A percentile compares a stretch with the other conserved stretches of the same genome.
phyloP scores from a whole-genome alignment of 192 early-diverging fungal genomes.

The Coemansia sp. region DNA sequence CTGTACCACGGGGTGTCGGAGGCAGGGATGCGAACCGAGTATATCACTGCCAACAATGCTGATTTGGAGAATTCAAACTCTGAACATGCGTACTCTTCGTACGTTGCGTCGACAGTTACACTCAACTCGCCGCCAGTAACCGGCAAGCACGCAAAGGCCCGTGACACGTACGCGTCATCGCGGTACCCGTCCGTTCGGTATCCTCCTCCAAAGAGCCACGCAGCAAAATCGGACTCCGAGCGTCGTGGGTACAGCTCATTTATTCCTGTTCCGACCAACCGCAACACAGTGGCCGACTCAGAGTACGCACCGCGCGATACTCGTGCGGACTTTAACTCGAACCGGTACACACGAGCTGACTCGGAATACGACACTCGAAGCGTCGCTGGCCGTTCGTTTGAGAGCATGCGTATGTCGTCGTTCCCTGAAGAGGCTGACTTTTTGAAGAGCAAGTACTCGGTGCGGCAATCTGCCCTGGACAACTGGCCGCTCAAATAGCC shows the following conservation, averaged over 20 bases:
- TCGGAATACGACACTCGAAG: slow-evolving; percentile 25
- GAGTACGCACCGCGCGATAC: slow-evolving; percentile 2
- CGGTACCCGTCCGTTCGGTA: slow-evolving; percentile 5
- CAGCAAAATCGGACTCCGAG: neutral
- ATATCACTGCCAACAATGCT: neutral
- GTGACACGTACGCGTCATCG: neutral
- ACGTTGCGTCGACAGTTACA: slow-evolving; percentile 10
- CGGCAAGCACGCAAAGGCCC: neutral
- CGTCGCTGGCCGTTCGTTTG: slow-evolving; percentile 26
- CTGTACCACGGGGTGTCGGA: slow-evolving; percentile 34
- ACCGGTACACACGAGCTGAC: neutral
- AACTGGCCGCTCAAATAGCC: slow-evolving; percentile 39
- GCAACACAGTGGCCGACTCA: slow-evolving; percentile 16
- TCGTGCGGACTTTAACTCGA: neutral
- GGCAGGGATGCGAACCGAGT: slow-evolving; percentile 23
- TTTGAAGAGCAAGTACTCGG: slow-evolving; percentile 33
- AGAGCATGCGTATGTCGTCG: slow-evolving; percentile 33
- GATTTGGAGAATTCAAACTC: too few relatives aligned
- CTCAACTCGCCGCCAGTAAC: slow-evolving; percentile 12
- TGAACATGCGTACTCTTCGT: neutral
- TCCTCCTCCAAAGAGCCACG: slow-evolving; percentile 3
- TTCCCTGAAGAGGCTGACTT: slow-evolving; percentile 48
- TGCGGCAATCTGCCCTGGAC: slow-evolving; percentile 33
- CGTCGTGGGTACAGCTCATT: slow-evolving; percentile 41
- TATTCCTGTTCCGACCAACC: slow-evolving; percentile 25